A percentile compares a stretch with the other conserved stretches of the same genome.
Conservation (phyloP, 139 green algal genomes). For the Gonium pectorale region DNA sequence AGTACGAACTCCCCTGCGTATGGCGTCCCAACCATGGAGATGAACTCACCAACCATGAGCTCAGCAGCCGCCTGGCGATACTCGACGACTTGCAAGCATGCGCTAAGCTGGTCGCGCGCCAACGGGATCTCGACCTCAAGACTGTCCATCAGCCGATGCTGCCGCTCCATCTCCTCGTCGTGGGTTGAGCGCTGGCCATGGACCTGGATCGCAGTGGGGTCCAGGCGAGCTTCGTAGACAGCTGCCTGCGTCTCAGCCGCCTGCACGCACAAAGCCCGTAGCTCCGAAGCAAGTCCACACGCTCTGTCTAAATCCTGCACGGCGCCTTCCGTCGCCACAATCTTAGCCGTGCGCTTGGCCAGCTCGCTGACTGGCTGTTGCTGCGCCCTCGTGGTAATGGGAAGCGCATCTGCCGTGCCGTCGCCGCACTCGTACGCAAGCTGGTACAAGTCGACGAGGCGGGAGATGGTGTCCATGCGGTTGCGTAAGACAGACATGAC, state of each 20-base stretch:
- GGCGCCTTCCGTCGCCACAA: not conserved
- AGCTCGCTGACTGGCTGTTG: not conserved
- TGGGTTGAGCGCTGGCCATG: not conserved
- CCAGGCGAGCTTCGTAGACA: conserved; percentile 2
- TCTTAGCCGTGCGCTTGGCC: not conserved
- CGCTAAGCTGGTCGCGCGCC: conserved; percentile 8
- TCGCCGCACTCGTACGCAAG: not conserved
- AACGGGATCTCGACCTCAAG: conserved; percentile 20
- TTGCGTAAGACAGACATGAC: not conserved
- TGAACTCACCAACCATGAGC: conserved; percentile 11
- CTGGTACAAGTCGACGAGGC: conserved; percentile 13
- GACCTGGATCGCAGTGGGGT: not conserved
- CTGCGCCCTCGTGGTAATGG: not conserved
- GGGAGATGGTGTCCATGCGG: not conserved
- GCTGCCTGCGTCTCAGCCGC: not conserved
- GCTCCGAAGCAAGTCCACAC: not conserved
- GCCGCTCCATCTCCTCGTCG: not conserved
- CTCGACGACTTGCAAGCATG: not conserved
- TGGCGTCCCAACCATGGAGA: not conserved
- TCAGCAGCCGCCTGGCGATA: conserved; percentile 17
- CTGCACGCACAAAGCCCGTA: conserved; percentile 8
- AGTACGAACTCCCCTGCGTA: too few relatives aligned
- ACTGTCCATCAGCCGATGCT: not conserved
- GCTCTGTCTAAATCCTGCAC: conserved; percentile 3
- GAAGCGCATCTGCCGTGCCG: not conserved